phyloP scores from a whole-genome alignment of 495 filamentous ascomycete genomes.

The Schizothecium vesticola region DNA sequence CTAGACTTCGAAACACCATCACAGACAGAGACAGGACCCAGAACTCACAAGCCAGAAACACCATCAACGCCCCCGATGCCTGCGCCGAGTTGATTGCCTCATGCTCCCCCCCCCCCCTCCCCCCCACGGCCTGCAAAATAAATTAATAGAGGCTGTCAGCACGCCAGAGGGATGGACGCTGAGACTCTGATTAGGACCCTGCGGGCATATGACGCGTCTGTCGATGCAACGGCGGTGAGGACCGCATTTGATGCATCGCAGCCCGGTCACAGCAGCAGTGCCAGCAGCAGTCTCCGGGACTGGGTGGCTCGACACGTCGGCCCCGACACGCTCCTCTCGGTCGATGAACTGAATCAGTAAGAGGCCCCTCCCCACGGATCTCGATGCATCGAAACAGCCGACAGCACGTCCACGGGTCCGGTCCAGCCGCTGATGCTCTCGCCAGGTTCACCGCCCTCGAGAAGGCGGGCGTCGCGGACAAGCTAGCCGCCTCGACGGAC shows the following conservation, averaged over 20 bases:
- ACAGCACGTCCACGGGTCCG: not conserved
- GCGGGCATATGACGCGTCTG: slow-evolving; percentile 26
- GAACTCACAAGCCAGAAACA: not conserved
- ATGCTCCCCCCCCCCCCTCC: not conserved
- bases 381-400: not conserved
- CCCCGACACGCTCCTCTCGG: slow-evolving; percentile 40
- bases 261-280: slow-evolving; percentile 1
- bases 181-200: slow-evolving; percentile 23
- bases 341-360: slow-evolving; percentile 39
- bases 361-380: not conserved
- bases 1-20: not conserved
- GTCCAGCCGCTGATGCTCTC: not conserved
- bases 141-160: not conserved
- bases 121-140: not conserved
- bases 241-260: slow-evolving; percentile 15
- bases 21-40: not conserved
- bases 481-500: slow-evolving; percentile 31
- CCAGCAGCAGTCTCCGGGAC: slow-evolving; percentile 25
- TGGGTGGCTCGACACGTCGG: slow-evolving; percentile 39
- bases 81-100: not conserved
- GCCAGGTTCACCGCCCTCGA: slow-evolving; percentile 37
- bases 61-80: not conserved
- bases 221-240: slow-evolving; percentile 28
- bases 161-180: slow-evolving; percentile 18
- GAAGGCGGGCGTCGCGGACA: slow-evolving; percentile 32